Evolutionary conservation across 2,329 filamentous ascomycete genomes (phyloP), one percentile per base, ranked within the genome.

Genomic region (Harringtonia aguacate): DNA sequence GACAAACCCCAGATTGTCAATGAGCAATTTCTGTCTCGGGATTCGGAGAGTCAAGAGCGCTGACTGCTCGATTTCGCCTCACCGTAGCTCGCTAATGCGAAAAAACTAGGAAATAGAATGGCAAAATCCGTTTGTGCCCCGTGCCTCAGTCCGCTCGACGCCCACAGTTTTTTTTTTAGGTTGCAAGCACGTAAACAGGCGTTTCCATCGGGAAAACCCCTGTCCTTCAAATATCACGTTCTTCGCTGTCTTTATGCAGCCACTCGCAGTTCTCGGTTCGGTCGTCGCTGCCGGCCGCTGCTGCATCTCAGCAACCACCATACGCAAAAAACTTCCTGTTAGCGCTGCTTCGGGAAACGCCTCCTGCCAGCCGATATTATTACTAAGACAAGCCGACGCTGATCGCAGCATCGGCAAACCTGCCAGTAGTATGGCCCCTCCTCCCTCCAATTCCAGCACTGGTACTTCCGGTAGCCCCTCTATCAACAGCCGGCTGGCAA

Each of bases 401-500:
- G 31, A 13, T n/a, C n/a, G 36, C 15, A 13, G 15, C 4, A 31
- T 13, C 34, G 24, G 36, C 36, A 2, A 13, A 4, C 30, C 8
- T 30, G 7, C 17, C 35, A 33, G 10, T 13, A 36, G 28, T 30
- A 49, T 41, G 46, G 46, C 41, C 43, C 46, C 45, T 43, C 41
- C 41, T 39, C 43, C n/a, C n/a, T n/a, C n/a, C n/a, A n/a, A n/a
- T n/a, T n/a, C 41, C 9, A 30, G 27, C 24, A 36, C 27, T 17
- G 22, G 12, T 17, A 24, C 41, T 39, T 28, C 21, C n/a, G 37
- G 33, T 28, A 47, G 39, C 50, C 46, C 49, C 48, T 52, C 56
- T 39, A 54, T 55, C 43, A 53, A 57, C 22, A 27, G 22, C 38
- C 52, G 58, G 28, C 49, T 58, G 33, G 52, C 56, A 24, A 50